Evolutionary conservation across 2,329 filamentous ascomycete genomes (phyloP).

Genomic region (Aspergillus costaricaensis): DNA sequence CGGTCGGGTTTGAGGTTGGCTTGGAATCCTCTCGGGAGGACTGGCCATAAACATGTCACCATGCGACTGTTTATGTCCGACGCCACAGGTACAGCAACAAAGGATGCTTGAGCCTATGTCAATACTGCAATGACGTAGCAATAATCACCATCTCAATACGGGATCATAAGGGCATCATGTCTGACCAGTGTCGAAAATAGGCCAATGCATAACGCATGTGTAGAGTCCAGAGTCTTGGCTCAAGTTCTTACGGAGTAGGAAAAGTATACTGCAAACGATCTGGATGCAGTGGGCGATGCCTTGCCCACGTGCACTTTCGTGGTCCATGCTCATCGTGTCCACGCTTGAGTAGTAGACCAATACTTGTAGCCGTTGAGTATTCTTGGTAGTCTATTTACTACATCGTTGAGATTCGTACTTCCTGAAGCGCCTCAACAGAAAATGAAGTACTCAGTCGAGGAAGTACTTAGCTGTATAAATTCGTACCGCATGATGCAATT

Average conservation of each 20-base stretch:
- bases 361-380: neutral
- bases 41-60: neutral
- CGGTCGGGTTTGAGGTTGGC: neutral
- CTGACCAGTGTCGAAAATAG: neutral
- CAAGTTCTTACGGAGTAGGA: neutral
- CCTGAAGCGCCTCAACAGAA: neutral
- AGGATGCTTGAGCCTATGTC: neutral
- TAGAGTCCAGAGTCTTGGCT: neutral
- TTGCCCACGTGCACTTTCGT: neutral
- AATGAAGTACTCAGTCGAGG: neutral
- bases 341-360: neutral
- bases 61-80: neutral
- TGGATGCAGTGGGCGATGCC: neutral
- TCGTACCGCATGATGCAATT: neutral
- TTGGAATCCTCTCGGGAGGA: neutral
- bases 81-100: neutral
- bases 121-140: neutral
- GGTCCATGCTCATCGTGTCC: neutral
- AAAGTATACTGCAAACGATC: neutral
- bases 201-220: neutral
- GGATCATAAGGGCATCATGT: neutral
- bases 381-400: neutral
- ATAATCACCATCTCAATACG: neutral
- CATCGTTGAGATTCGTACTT: neutral
- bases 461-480: neutral